Conservation (phyloP, 805 yeast species). For the Phaffomyces opuntiae region DNA sequence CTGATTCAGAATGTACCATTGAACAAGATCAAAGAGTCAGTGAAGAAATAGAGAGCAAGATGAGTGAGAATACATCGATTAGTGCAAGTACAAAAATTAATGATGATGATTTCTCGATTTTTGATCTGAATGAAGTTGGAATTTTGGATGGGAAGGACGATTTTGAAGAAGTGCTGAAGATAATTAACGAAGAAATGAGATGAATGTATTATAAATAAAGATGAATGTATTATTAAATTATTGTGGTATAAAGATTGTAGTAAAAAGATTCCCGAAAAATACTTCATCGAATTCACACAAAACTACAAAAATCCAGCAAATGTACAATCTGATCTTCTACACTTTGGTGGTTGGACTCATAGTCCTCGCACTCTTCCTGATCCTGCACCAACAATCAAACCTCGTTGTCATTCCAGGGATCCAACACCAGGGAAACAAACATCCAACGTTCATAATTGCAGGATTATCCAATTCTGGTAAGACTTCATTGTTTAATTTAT, state of each 20-base stretch:
- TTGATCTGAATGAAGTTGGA: slow-evolving; percentile 3
- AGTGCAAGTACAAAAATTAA: neutral
- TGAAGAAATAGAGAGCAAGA: too few relatives aligned
- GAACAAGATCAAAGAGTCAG: too few relatives aligned
- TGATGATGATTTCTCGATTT: neutral
- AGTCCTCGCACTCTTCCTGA: slow-evolving; percentile 4
- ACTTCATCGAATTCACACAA: neutral
- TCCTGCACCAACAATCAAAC: slow-evolving; percentile 11
- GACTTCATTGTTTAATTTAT: slow-evolving; percentile 43
- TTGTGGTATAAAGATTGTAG: too few relatives aligned
- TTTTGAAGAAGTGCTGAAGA: slow-evolving; percentile 2
- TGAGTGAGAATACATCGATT: neutral
- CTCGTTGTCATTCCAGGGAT: slow-evolving; percentile 13
- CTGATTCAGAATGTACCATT: neutral
- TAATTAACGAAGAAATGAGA: neutral
- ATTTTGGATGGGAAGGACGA: slow-evolving; percentile 22
- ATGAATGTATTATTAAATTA: too few relatives aligned
- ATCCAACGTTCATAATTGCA: slow-evolving; percentile 53
- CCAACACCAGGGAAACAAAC: slow-evolving; percentile 18
- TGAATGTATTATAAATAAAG: too few relatives aligned
- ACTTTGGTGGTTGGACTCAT: slow-evolving; percentile 7
- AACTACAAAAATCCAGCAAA: neutral
- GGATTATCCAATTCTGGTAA: slow-evolving; percentile 67
- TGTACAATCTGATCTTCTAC: slow-evolving; percentile 1
- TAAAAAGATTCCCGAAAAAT: neutral